Base-by-base conservation (phyloP, 225 moss, liverwort and hornwort species). In the Physcomitrium patens region DNA sequence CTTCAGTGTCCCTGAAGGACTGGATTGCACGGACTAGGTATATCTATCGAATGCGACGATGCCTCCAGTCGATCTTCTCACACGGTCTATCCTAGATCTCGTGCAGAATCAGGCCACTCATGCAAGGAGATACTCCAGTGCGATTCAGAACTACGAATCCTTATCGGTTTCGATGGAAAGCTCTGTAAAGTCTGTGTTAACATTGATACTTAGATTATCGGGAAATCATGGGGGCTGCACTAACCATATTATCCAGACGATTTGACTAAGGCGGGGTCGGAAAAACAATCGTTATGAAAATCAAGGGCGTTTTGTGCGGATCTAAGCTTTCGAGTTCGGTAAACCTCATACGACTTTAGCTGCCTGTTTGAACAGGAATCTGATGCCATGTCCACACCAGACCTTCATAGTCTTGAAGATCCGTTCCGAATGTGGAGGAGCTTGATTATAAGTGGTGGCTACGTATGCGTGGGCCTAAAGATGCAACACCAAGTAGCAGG, bases 51-150 rank as follows among this genome's bases (percentile, higher is more conserved):
- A 18, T 47, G 71, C 60, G 44, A 27, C 44, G 49, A 10, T 74
- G 45, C 18, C 56, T n/a, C 47, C n/a, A 18, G 7, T 37, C 31
- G 31, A 7, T 37, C 31, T 37, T 37, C 31, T 37, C 31, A 37
- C 31, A 37, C 31, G 31, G 23, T 26, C 55, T 55, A 16, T 5
- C 17, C 17, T 52, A 26, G 52, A n/a, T 63, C 68, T 57, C 69
- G 28, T 57, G 49, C 63, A 77, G 27, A 75, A 56, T 41, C 28
- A 31, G 37, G 64, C 31, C 65, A 69, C 65, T 59, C 59, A 24
- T 56, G 64, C 53, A 55, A 45, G 42, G 16, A 44, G 62, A 37
- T 60, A 8, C 37, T 23, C n/a, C 12, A 55, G 67, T 12, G 12
- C n/a, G 26, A 12, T 41, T 8, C 7, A 12, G 16, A 53, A 62